Conservation (phyloP, 2,329 filamentous ascomycete genomes). For the Ophiostoma triangulosporum region DNA sequence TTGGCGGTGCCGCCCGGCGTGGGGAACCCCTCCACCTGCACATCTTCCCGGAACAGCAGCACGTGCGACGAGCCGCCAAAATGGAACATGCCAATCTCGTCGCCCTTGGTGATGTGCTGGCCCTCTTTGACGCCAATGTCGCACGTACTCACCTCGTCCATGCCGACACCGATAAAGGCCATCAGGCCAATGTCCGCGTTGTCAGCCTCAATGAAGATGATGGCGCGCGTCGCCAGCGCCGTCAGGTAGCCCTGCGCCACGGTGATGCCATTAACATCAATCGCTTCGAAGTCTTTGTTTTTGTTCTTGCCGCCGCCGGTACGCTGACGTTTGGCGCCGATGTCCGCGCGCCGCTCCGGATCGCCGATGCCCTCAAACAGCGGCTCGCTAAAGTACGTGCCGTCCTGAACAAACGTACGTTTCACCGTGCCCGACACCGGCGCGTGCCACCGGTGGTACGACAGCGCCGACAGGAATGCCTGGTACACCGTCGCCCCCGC, state of each 20-base stretch:
- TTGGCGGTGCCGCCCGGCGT: slow-evolving; percentile 18
- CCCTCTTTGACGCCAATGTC: slow-evolving; percentile 57
- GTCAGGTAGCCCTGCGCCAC: slow-evolving; percentile 53
- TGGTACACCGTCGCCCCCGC: slow-evolving; percentile 55
- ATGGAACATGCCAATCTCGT: slow-evolving; percentile 67
- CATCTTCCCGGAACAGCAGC: slow-evolving; percentile 48
- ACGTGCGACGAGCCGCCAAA: slow-evolving; percentile 63
- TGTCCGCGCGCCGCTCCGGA: background rate
- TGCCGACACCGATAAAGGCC: slow-evolving; percentile 57
- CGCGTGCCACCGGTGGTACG: slow-evolving; percentile 60
- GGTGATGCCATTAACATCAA: slow-evolving; percentile 29
- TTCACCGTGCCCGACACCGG: slow-evolving; percentile 50
- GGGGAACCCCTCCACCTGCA: slow-evolving; percentile 30
- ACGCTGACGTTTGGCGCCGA: background rate
- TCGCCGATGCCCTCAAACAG: slow-evolving; percentile 23
- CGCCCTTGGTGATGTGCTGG: slow-evolving; percentile 52
- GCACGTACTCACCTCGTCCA: slow-evolving; percentile 64
- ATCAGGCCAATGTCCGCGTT: slow-evolving; percentile 54
- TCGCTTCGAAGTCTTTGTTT: slow-evolving; percentile 19
- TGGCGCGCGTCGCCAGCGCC: slow-evolving; percentile 51
- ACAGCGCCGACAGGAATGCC: slow-evolving; percentile 52
- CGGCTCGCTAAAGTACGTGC: slow-evolving; percentile 55
- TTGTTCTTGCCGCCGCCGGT: background rate
- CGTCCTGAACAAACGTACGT: slow-evolving; percentile 43
- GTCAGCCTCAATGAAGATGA: slow-evolving; percentile 60